Conservation (phyloP, 2,329 filamentous ascomycete genomes). For the Hypomyces rosellus region DNA sequence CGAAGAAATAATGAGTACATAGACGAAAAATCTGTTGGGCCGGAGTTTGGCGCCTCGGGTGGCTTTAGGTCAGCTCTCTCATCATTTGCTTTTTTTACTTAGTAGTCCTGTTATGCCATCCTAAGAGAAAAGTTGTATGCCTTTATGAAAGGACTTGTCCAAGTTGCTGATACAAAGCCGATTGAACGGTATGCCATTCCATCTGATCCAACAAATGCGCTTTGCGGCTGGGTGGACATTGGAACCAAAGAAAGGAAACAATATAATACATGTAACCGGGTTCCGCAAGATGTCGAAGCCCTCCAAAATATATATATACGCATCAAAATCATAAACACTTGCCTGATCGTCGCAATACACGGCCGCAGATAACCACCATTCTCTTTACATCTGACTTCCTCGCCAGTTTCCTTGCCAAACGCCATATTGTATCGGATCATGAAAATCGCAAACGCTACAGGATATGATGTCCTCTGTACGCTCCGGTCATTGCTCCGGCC, state of each 20-base stretch:
- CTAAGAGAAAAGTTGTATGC: neutral
- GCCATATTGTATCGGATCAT: neutral
- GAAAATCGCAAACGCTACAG: neutral
- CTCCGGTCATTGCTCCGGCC: constrained; percentile 1
- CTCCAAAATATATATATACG: constrained; percentile 3
- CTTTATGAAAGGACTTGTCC: neutral
- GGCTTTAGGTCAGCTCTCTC: constrained; percentile 11
- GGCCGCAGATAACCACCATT: too few relatives aligned
- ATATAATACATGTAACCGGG: too few relatives aligned
- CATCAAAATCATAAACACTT: neutral
- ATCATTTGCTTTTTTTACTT: neutral
- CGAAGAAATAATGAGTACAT: constrained; percentile 23
- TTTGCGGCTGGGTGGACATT: too few relatives aligned
- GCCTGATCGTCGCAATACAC: too few relatives aligned
- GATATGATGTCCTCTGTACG: neutral
- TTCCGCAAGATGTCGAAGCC: too few relatives aligned
- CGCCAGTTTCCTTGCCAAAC: neutral
- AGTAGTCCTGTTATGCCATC: too few relatives aligned
- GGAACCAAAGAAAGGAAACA: too few relatives aligned
- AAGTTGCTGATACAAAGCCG: too few relatives aligned
- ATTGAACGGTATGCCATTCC: too few relatives aligned
- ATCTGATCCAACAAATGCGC: too few relatives aligned
- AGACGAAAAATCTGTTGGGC: constrained; percentile 8
- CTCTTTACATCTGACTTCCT: neutral
- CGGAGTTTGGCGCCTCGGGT: constrained; percentile 28